Evolutionary conservation across 306 rosid genomes (phyloP), one percentile per base, ranked within the genome.

Genomic region (Adenanthera pavonina): DNA sequence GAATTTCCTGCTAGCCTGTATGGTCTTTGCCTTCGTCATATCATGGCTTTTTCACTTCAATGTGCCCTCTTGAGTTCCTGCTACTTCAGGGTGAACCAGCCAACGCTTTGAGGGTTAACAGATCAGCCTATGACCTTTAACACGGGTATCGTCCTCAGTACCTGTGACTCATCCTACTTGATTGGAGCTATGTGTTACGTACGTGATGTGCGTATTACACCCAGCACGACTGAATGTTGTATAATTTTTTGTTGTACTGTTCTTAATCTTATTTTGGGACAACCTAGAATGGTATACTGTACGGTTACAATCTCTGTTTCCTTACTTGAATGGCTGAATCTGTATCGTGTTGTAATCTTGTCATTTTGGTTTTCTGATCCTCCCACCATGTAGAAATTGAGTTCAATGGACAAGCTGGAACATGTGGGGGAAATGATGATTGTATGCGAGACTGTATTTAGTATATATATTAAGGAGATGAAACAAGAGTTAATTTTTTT

Each of bases 41-140:
- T 94, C 98, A 4, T 94, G 98, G 98, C 93, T 94, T 76, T 94
- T 91, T 77, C 98, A 94, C 89, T 94, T 94, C 80, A 94, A 94
- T 84, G 94, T 92, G 33, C 98, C 96, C 85, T 92, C 97, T 47
- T 94, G 83, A 87, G 82, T 74, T 74, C 82, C 73, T 82, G 48
- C 41, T 44, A 57, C 81, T 33, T 83, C 59, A 54, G 38, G 69
- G 65, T 66, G 72, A 82, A 82, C 36, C 84, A 70, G 85, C 78
- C 75, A 77, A 30, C 17, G 41, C 38, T 11, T 86, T 52, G 85
- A 34, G 88, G 84, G 86, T 80, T 75, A 35, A 69, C 56, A 71
- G 82, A 60, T 57, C 73, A 75, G 62, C 66, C 49, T 77, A 66
- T 80, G 68, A 44, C 56, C 67, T 51, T 77, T 80, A 36, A 60